Evolutionary conservation across 1,139 yeast species (phyloP), one percentile per base, ranked within the genome.

Genomic region (Candida tunisiensis): DNA sequence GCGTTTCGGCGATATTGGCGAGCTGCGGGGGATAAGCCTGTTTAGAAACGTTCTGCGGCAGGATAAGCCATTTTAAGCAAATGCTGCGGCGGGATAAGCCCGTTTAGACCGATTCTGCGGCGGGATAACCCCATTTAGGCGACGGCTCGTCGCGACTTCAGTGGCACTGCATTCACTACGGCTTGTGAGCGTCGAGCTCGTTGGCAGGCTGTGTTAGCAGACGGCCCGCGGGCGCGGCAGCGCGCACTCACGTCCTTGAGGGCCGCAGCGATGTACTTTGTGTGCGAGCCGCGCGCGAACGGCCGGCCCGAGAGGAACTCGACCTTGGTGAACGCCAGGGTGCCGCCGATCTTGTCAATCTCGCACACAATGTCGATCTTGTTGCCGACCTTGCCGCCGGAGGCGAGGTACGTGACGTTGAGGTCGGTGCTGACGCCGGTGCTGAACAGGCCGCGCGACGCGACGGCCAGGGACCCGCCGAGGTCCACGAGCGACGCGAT

Each of bases 381-480:
- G 28, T 45, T 43, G 7, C 61, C 62, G 15, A 50, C 42, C 29
- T 41, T 44, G 21, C 64, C 64, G 1, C 59, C 62, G 3, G 57
- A 37, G n/a, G 55, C 36, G 24, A 59, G 29, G 32, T 51, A 58
- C 3, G 62, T 53, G n/a, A 55, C 51, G 22, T 51, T 45, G 26
- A 58, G 34, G 30, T 58, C 64, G 1, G 60, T 58, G 15, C 59
- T 46, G 20, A 58, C 64, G 3, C 64, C 64, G 3, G 64, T 59
- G 35, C 49, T 38, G 31, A 43, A 57, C 36, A 56, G 34, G 6
- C 64, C 64, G 10, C 51, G 41, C 13, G 60, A 51, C 2, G 62
- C 53, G 4, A 57, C 43, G 0, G 64, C 63, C 28, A 58, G 37
- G 4, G 64, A 57, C n/a, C 64, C 64, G 8, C 62, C 64, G 3